These are phyloP conservation scores for Heterobasidion occidentale DNA, from an alignment of 1,284 basidiomycete species.

Conservation along the genomic window DNA sequence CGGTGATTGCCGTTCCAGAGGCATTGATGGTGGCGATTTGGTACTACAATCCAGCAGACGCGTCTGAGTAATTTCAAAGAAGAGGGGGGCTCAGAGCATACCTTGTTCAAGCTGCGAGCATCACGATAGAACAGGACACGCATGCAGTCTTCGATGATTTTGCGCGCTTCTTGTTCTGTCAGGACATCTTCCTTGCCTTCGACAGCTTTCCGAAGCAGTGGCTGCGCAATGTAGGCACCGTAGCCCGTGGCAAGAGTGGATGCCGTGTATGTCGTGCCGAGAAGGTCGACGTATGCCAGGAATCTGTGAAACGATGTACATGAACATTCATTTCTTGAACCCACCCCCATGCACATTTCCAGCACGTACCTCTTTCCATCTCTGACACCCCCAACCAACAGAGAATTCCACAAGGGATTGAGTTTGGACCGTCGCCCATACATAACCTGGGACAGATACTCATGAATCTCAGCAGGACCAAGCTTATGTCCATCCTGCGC, in stretches of 20 bases:
- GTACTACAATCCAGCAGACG: conserved; percentile 46
- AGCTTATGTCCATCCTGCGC: conserved; percentile 80
- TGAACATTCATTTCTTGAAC: conserved; percentile 19
- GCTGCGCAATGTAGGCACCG: conserved; percentile 92
- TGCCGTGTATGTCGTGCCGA: conserved; percentile 92
- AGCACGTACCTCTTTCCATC: conserved; percentile 61
- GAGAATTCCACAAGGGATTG: conserved; percentile 93
- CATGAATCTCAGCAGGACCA: conserved; percentile 88
- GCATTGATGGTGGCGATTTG: conserved; percentile 90
- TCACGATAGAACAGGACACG: conserved; percentile 96
- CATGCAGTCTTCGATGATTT: conserved; percentile 84
- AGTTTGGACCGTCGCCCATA: conserved; percentile 86
- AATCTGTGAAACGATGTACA: conserved; percentile 36
- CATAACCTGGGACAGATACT: conserved; percentile 89
- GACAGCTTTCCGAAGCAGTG: conserved; percentile 84
- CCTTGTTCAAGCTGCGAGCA: conserved; percentile 94
- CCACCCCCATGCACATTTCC: too few relatives aligned
- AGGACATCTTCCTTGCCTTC: conserved; percentile 76
- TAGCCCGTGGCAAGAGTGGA: conserved; percentile 97
- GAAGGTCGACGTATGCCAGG: conserved; percentile 92
- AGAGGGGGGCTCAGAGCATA: conserved; percentile 25
- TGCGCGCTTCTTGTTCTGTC: conserved; percentile 74
- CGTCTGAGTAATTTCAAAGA: background rate
- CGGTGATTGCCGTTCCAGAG: conserved; percentile 74
- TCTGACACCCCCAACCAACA: conserved; percentile 90